Conservation (phyloP, 2,329 filamentous ascomycete species). For the Xylaria sp. region DNA sequence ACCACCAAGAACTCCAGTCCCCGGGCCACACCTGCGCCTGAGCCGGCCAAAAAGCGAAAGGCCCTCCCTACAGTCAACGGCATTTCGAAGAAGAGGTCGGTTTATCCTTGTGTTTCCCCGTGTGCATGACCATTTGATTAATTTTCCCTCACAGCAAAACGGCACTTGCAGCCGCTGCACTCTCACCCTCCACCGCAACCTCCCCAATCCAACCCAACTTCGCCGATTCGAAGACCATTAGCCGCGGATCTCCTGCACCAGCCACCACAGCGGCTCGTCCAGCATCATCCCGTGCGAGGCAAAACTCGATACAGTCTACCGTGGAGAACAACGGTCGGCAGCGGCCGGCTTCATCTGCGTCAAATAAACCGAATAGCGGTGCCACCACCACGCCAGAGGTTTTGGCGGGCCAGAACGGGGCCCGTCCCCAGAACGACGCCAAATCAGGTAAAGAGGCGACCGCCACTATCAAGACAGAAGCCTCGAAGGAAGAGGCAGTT, state of each 20-base stretch:
- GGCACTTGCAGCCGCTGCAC: slow-evolving; percentile 46
- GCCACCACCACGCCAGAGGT: slow-evolving; percentile 43
- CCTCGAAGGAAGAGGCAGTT: slow-evolving; percentile 38
- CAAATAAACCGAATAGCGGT: slow-evolving; percentile 63
- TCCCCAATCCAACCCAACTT: slow-evolving; percentile 75
- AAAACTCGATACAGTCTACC: slow-evolving; percentile 69
- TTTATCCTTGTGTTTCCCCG: slow-evolving; percentile 16
- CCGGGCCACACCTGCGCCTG: slow-evolving; percentile 67
- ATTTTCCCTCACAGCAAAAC: slow-evolving; percentile 32
- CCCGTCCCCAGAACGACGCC: slow-evolving; percentile 45
- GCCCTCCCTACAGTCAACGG: slow-evolving; percentile 66
- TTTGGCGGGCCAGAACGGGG: slow-evolving; percentile 33
- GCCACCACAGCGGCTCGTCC: slow-evolving; percentile 59
- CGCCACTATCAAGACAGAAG: slow-evolving; percentile 42
- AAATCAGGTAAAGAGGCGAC: slow-evolving; percentile 56
- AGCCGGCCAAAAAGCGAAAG: slow-evolving; percentile 73
- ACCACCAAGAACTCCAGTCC: slow-evolving; percentile 65
- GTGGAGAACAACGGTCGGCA: slow-evolving; percentile 56
- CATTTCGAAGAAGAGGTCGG: slow-evolving; percentile 79
- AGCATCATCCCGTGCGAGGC: slow-evolving; percentile 70
- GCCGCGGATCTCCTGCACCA: slow-evolving; percentile 61
- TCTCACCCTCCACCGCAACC: slow-evolving; percentile 72
- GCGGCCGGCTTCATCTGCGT: slow-evolving; percentile 61
- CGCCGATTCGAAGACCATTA: slow-evolving; percentile 59
- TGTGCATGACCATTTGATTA: slow-evolving; percentile 22